phyloP scores from a whole-genome alignment of 257 asterid genomes.

The Striga asiatica region DNA sequence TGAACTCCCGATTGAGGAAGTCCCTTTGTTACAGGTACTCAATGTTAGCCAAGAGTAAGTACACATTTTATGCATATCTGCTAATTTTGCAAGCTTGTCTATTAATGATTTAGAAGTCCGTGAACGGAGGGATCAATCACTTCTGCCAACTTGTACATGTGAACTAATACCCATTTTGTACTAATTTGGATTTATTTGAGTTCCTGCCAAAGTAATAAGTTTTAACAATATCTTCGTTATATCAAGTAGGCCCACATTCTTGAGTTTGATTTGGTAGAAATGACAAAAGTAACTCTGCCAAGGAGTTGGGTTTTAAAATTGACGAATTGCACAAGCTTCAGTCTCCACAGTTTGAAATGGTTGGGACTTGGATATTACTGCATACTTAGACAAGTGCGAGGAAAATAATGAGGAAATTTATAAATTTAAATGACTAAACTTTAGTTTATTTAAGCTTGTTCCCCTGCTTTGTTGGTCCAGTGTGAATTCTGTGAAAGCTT shows the following conservation, averaged over 20 bases:
- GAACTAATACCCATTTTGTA: too few relatives aligned
- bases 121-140: background rate
- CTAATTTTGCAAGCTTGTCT: background rate
- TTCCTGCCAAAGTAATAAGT: background rate
- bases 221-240: too few relatives aligned
- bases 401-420: background rate
- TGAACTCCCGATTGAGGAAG: constrained; percentile 97
- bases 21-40: constrained; percentile 87
- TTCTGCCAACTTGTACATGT: background rate
- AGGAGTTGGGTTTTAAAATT: too few relatives aligned
- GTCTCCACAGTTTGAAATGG: background rate
- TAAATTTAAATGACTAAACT: background rate
- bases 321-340: too few relatives aligned
- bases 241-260: too few relatives aligned
- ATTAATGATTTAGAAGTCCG: background rate
- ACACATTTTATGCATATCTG: constrained; percentile 7
- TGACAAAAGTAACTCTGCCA: too few relatives aligned
- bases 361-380: background rate
- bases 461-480: background rate
- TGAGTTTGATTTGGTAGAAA: too few relatives aligned
- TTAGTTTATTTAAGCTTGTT: background rate
- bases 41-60: constrained; percentile 3
- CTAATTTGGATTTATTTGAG: too few relatives aligned
- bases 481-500: too few relatives aligned
- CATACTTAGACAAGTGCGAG: background rate